Evolutionary conservation across 768 basidiomycete genomes (phyloP).

Genomic region (Erythrobasidium yunnanense): DNA sequence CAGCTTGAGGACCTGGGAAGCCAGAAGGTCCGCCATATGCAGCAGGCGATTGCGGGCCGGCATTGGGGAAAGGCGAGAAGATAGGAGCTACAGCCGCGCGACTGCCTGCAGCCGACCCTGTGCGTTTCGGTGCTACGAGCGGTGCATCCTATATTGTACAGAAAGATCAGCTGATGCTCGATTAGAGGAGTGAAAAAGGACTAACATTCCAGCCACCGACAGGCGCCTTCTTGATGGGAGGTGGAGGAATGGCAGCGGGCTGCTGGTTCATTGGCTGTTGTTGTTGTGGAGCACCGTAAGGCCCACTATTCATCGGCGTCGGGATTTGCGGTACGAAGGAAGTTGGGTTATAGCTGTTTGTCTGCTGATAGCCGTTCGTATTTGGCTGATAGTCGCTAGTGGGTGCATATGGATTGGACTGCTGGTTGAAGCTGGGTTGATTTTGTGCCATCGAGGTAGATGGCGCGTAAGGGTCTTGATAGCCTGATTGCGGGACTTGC

Average conservation of each 20-base stretch:
- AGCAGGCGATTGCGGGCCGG: constrained; percentile 29
- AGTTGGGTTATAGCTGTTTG: constrained; percentile 3
- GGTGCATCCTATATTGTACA: constrained; percentile 9
- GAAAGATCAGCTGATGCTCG: constrained; percentile 40
- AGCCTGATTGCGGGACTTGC: constrained; percentile 6
- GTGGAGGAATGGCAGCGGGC: constrained; percentile 51
- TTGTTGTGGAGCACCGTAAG: background rate
- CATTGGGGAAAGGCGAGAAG: constrained; percentile 70
- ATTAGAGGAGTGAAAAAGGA: constrained; percentile 46
- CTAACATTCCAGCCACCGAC: constrained; percentile 83
- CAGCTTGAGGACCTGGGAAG: constrained; percentile 13
- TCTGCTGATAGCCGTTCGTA: constrained; percentile 11
- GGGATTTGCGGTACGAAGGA: constrained; percentile 25
- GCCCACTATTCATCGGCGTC: background rate
- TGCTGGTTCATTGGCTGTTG: constrained; percentile 34
- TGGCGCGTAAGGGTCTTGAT: constrained; percentile 33
- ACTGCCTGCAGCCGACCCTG: constrained; percentile 24
- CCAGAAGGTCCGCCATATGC: background rate
- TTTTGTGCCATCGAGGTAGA: constrained; percentile 32
- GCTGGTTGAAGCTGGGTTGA: constrained; percentile 20
- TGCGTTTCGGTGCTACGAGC: constrained; percentile 1
- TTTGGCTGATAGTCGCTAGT: background rate
- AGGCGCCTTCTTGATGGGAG: constrained; percentile 47
- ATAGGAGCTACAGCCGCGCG: constrained; percentile 56
- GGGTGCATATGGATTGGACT: constrained; percentile 27